phyloP scores from a whole-genome alignment of 2,329 filamentous ascomycete genomes.

The Neopestalotiopsis sp. region DNA sequence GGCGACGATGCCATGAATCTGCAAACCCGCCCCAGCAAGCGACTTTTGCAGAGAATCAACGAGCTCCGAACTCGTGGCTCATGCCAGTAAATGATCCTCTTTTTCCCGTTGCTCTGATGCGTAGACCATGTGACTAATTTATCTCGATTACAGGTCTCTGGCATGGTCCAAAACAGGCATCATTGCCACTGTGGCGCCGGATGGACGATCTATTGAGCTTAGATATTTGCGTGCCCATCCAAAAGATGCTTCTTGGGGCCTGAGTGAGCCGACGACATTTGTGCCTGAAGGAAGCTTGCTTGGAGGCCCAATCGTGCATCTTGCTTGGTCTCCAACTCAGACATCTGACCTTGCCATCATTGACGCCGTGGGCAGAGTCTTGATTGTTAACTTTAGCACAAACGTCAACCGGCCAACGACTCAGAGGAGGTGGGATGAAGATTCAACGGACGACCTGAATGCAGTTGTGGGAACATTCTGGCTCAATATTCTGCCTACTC shows the following conservation, averaged over 20 bases:
- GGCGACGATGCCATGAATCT: constrained; percentile 69
- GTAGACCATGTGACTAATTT: neutral
- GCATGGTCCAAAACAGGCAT: constrained; percentile 89
- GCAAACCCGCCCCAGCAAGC: constrained; percentile 61
- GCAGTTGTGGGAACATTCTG: constrained; percentile 86
- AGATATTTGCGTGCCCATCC: constrained; percentile 74
- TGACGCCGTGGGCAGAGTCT: constrained; percentile 79
- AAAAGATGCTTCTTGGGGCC: constrained; percentile 74
- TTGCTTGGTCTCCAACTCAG: constrained; percentile 78
- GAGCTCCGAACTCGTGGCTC: constrained; percentile 78
- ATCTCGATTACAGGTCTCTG: constrained; percentile 64
- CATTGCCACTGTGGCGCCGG: constrained; percentile 79
- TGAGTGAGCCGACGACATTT: constrained; percentile 74
- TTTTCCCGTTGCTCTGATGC: neutral
- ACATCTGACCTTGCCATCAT: constrained; percentile 83
- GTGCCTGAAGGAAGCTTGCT: constrained; percentile 66
- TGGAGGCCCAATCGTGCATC: constrained; percentile 74
- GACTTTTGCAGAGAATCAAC: constrained; percentile 75
- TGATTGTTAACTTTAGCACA: constrained; percentile 73
- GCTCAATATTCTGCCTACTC: constrained; percentile 67
- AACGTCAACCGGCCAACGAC: constrained; percentile 75
- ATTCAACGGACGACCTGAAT: constrained; percentile 75
- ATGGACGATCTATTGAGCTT: constrained; percentile 74
- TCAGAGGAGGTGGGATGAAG: constrained; percentile 67
- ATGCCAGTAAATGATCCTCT: constrained; percentile 70